phyloP scores from a whole-genome alignment of 106 monocot genomes.

The Hemerocallis citrina region DNA sequence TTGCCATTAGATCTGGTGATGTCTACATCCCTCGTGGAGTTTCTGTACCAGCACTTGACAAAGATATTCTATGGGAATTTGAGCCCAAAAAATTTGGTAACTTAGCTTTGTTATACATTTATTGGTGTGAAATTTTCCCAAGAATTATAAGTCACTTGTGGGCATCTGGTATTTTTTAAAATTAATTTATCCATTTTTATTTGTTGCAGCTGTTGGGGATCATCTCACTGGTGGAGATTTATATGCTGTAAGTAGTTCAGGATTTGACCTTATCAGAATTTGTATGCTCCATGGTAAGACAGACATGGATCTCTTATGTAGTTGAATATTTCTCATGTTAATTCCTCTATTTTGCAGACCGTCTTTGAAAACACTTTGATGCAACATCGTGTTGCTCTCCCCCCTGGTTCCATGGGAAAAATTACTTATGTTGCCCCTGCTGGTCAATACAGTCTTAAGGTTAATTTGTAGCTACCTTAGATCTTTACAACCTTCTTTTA shows the following conservation, averaged over 20 bases:
- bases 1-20: conserved; percentile 93
- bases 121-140: no score
- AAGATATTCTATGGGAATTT: conserved; percentile 92
- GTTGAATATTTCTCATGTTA: background rate
- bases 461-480: no score
- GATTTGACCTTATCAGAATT: background rate
- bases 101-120: background rate
- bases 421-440: conserved; percentile 77
- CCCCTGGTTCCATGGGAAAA: conserved; percentile 98
- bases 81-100: conserved; percentile 83
- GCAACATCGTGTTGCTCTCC: conserved; percentile 85
- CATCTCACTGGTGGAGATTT: conserved; percentile 92
- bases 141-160: no score
- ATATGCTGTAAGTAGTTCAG: conserved; percentile 76
- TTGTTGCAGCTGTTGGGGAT: conserved; percentile 71
- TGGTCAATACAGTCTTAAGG: conserved; percentile 91
- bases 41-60: conserved; percentile 94
- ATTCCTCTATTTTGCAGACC: conserved; percentile 30
- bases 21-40: conserved; percentile 99
- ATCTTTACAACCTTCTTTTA: background rate
- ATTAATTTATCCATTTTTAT: background rate
- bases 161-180: no score
- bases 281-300: background rate
- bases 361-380: conserved; percentile 95
- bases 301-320: background rate